These are phyloP conservation scores for Phyllosticta ampelicida DNA, from an alignment of 2,329 filamentous ascomycete species.

Conservation along the genomic window DNA sequence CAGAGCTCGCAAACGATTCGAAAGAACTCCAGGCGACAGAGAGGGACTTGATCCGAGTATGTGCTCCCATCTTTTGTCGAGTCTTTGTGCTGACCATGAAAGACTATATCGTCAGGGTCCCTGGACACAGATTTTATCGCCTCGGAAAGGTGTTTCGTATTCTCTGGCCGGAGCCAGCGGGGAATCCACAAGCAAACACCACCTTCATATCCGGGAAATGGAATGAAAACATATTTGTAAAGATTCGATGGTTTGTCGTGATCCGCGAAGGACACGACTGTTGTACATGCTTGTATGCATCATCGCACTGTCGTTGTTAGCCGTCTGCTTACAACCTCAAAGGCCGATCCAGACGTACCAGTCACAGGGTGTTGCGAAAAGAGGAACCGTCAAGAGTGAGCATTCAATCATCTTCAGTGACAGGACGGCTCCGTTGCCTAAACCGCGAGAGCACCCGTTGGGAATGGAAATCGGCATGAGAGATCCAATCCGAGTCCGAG, in stretches of 20 bases:
- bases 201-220: slow-evolving; percentile 2
- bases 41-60: slow-evolving; percentile 8
- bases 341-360: slow-evolving; percentile 10
- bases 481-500: slow-evolving; percentile 13
- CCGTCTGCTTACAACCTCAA: neutral
- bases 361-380: neutral
- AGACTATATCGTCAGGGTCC: neutral
- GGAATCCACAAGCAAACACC: neutral
- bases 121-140: slow-evolving; percentile 1
- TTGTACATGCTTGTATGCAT: slow-evolving; percentile 10
- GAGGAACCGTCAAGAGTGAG: neutral
- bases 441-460: neutral
- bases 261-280: slow-evolving; percentile 5
- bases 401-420: slow-evolving; percentile 1
- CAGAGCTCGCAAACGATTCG: neutral
- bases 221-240: slow-evolving; percentile 1
- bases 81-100: neutral
- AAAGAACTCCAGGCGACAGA: neutral
- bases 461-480: slow-evolving; percentile 9
- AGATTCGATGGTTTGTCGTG: slow-evolving; percentile 12
- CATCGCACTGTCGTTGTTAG: neutral
- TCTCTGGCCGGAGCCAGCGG: slow-evolving; percentile 6
- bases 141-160: slow-evolving; percentile 6
- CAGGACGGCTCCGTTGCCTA: neutral
- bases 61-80: fast-evolving